These are phyloP conservation scores for Rhizopogon vesiculosus DNA, from an alignment of 768 basidiomycete species.

Conservation along the genomic window DNA sequence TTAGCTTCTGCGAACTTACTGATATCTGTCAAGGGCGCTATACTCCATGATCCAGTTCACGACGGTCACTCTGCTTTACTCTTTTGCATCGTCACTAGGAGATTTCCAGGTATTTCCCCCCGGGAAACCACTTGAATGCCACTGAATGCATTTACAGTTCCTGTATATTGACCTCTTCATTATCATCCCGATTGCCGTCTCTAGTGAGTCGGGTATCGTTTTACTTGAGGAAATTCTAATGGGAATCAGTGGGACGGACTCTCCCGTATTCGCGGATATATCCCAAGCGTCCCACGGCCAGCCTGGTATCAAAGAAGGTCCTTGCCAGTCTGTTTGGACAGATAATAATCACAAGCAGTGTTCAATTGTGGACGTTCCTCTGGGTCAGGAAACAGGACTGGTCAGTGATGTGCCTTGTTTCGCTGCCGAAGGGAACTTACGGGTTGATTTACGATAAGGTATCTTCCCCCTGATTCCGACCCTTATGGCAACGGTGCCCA, in stretches of 20 bases:
- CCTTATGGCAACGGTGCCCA: slow-evolving; percentile 56
- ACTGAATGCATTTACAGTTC: slow-evolving; percentile 48
- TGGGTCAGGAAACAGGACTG: slow-evolving; percentile 86
- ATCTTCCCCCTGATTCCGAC: slow-evolving; percentile 45
- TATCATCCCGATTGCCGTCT: slow-evolving; percentile 94
- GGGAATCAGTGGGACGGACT: slow-evolving; percentile 82
- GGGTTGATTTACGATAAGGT: slow-evolving; percentile 43
- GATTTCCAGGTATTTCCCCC: slow-evolving; percentile 78
- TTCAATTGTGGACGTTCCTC: slow-evolving; percentile 85
- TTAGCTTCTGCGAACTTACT: not conserved
- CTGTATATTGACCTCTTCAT: slow-evolving; percentile 97
- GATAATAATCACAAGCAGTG: slow-evolving; percentile 74
- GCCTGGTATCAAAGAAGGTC: slow-evolving; percentile 93
- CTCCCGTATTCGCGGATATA: slow-evolving; percentile 83
- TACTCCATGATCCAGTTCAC: slow-evolving; percentile 99
- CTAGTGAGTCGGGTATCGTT: slow-evolving; percentile 57
- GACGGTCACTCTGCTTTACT: slow-evolving; percentile 93
- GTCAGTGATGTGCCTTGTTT: slow-evolving; percentile 34
- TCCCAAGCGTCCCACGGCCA: slow-evolving; percentile 90
- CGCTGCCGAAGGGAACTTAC: not conserved
- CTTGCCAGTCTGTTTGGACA: slow-evolving; percentile 92
- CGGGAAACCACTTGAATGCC: not conserved
- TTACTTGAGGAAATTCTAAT: slow-evolving; percentile 1
- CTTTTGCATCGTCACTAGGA: slow-evolving; percentile 92
- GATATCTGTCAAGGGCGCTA: slow-evolving; percentile 65